A percentile compares a stretch with the other conserved stretches of the same genome.
Conservation (phyloP, 768 basidiomycete genomes). For the Macrolepiota fuliginosa region DNA sequence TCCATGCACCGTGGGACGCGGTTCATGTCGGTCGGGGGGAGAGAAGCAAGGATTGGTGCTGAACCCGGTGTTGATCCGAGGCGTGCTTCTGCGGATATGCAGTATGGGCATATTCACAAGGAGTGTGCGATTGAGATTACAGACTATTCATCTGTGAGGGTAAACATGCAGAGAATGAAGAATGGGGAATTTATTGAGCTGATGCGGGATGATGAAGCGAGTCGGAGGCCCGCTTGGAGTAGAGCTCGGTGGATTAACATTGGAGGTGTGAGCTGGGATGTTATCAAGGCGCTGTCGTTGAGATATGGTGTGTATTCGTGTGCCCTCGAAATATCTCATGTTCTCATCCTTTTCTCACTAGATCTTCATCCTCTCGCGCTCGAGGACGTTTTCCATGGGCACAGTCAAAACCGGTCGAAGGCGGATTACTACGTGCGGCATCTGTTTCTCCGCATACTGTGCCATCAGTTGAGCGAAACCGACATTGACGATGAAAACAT, state of each 20-base stretch:
- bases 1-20: constrained; percentile 55
- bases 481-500: constrained; percentile 20
- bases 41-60: constrained; percentile 41
- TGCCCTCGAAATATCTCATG: neutral
- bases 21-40: constrained; percentile 29
- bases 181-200: constrained; percentile 61
- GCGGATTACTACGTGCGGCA: constrained; percentile 70
- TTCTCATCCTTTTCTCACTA: constrained; percentile 20
- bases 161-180: constrained; percentile 52
- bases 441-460: constrained; percentile 67
- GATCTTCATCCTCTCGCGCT: constrained; percentile 71
- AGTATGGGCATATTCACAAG: constrained; percentile 56
- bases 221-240: constrained; percentile 54
- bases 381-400: constrained; percentile 64
- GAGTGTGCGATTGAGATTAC: constrained; percentile 65
- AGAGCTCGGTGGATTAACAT: constrained; percentile 77
- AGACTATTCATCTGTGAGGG: constrained; percentile 61
- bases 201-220: constrained; percentile 42
- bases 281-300: constrained; percentile 63
- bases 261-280: constrained; percentile 69
- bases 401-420: constrained; percentile 57
- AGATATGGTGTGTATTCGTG: constrained; percentile 49
- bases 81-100: constrained; percentile 50
- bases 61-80: constrained; percentile 74
- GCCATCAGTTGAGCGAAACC: constrained; percentile 48